Evolutionary conservation across 495 filamentous ascomycete genomes (phyloP), one percentile per base, ranked within the genome.

Genomic region (Emericellopsis terricola): DNA sequence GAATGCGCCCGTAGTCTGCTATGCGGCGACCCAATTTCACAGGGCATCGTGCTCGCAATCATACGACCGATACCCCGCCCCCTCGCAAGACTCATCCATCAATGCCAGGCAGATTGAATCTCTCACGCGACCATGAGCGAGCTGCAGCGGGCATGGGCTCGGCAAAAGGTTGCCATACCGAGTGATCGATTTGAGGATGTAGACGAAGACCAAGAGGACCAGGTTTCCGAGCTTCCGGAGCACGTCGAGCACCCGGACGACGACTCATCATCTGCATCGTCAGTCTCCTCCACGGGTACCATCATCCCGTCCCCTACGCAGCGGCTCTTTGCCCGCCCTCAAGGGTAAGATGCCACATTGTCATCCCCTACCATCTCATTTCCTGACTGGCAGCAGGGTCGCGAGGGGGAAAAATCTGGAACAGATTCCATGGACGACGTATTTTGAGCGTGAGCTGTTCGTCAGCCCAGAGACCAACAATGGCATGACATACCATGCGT

Each of bases 211-310:
- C 38, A 54, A 32, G 53, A 43, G 15, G 52, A 55, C 28, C 38
- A 35, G 17, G 42, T 57, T 9, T 38, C 49, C 28, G 50, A 60
- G 16, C 42, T 57, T 11, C 52, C 47, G 26, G 62, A 56, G 37
- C 49, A 48, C 34, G 33, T 44, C 26, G 61, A 56, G 35, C 47
- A 47, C 33, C 33, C 44, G 2, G 77, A 83, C 43, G 79, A 87
- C 45, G 73, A 81, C 45, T 81, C 78, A 9, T 79, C 75, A n/a
- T 71, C 66, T 23, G 62, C 67, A 2, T 81, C 76, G 2, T 89
- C 81, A 8, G 65, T 75, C 18, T 93, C 87, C 13, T 94, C 86
- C 0, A 83, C 84, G 19, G 82, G 80, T 16, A 97, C 91, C 15
- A 64, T 94, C 34, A 73, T 81, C 34, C 89, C 89, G 2, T 80